Conservation (phyloP, 345 rosid species). For the Lepidium sativum region DNA sequence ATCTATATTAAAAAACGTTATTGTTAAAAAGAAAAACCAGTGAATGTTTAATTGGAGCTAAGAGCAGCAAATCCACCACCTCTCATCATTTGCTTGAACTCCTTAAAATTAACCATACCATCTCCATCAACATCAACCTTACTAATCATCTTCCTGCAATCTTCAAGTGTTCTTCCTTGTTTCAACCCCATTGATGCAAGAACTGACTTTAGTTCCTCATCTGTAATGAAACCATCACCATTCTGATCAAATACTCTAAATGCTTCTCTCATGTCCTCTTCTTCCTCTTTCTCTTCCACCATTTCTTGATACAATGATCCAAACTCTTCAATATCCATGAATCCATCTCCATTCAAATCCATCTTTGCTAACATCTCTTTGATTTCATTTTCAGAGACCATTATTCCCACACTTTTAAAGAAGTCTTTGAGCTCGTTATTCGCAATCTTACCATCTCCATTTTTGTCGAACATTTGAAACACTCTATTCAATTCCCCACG, state of each 20-base stretch:
- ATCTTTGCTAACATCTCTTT: conserved; percentile 22
- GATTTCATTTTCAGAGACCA: conserved; percentile 23
- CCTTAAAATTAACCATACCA: conserved; percentile 29
- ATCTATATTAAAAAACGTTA: neutral
- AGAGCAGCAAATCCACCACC: conserved; percentile 70
- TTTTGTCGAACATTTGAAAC: conserved; percentile 26
- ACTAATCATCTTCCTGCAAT: conserved; percentile 27
- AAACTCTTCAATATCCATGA: conserved; percentile 27
- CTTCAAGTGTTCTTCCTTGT: conserved; percentile 33
- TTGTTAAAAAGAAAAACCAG: neutral
- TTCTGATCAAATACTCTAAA: conserved; percentile 31
- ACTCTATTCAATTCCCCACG: conserved; percentile 22
- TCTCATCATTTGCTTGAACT: conserved; percentile 32
- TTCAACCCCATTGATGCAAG: conserved; percentile 31
- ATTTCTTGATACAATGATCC: conserved; percentile 24
- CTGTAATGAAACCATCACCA: conserved; percentile 31
- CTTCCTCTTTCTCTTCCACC: conserved; percentile 28
- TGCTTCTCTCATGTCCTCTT: conserved; percentile 30
- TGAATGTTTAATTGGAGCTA: conserved; percentile 24
- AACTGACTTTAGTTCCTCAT: conserved; percentile 25
- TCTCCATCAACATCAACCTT: conserved; percentile 33
- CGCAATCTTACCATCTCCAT: conserved; percentile 27
- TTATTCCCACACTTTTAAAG: conserved; percentile 22
- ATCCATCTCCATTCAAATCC: conserved; percentile 27
- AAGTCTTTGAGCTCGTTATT: conserved; percentile 24